Evolutionary conservation across 2,329 filamentous ascomycete species (phyloP).

Genomic region (Alternaria novae-zelandiae): DNA sequence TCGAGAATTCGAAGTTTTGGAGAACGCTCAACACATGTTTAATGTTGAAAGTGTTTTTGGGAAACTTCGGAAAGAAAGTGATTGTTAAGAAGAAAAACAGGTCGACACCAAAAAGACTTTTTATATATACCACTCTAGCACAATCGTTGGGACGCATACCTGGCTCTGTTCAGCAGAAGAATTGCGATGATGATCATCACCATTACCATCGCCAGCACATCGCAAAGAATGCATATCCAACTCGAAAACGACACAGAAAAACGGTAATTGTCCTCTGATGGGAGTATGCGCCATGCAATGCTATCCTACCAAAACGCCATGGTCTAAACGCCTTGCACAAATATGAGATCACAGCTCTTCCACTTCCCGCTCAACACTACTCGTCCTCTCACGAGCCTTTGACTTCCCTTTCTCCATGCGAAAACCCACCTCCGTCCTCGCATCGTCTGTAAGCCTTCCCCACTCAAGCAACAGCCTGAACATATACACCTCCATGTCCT

Average conservation of each 20-base stretch:
- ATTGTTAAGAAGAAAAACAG: neutral
- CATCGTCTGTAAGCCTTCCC: constrained; percentile 46
- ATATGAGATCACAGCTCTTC: neutral
- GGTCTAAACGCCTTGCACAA: neutral
- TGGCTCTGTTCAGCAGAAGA: accelerated
- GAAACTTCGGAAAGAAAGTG: neutral
- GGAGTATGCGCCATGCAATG: constrained; percentile 6
- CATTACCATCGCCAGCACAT: neutral
- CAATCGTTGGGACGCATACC: neutral
- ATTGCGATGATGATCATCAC: neutral
- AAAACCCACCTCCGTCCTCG: constrained; percentile 43
- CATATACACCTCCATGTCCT: constrained; percentile 80
- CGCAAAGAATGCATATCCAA: neutral
- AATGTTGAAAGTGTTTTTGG: no score
- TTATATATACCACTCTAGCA: neutral
- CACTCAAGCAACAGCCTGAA: constrained; percentile 81
- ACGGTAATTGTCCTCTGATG: neutral
- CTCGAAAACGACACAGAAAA: neutral
- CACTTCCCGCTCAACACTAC: neutral
- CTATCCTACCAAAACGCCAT: neutral
- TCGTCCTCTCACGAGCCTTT: neutral
- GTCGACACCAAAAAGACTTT: no score
- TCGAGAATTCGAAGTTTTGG: no score
- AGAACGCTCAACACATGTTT: no score
- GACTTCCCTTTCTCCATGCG: constrained; percentile 26